phyloP scores from a whole-genome alignment of 2,329 filamentous ascomycete genomes.

The Hypoxylon sp. region DNA sequence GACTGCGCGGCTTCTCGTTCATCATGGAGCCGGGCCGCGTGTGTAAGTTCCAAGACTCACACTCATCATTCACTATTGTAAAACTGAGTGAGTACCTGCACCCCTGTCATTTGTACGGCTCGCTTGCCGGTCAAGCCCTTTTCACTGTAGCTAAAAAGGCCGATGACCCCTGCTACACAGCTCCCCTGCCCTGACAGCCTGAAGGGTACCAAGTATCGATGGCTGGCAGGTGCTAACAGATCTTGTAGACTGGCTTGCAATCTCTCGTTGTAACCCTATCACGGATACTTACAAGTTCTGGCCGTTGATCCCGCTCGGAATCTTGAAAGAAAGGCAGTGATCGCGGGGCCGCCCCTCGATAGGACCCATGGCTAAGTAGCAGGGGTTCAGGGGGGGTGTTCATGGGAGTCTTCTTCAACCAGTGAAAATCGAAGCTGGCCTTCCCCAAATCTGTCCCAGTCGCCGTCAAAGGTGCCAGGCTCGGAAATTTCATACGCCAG shows the following conservation, averaged over 20 bases:
- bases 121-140: slow-evolving; percentile 41
- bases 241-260: slow-evolving; percentile 40
- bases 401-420: slow-evolving; percentile 47
- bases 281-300: slow-evolving; percentile 48
- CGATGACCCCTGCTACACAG: slow-evolving; percentile 41
- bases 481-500: slow-evolving; percentile 43
- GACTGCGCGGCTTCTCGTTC: slow-evolving; percentile 48
- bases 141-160: slow-evolving; percentile 40
- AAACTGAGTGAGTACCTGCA: slow-evolving; percentile 27
- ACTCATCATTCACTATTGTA: slow-evolving; percentile 24
- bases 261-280: slow-evolving; percentile 49
- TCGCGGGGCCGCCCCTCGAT: slow-evolving; percentile 43
- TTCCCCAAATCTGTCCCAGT: slow-evolving; percentile 50
- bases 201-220: slow-evolving; percentile 34
- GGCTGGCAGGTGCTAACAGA: slow-evolving; percentile 42
- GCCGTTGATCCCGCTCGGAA: slow-evolving; percentile 46
- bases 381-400: slow-evolving; percentile 41
- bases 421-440: slow-evolving; percentile 46
- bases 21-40: slow-evolving; percentile 45
- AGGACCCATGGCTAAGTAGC: slow-evolving; percentile 40
- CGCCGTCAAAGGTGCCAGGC: slow-evolving; percentile 39
- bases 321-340: slow-evolving; percentile 43
- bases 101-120: slow-evolving; percentile 42
- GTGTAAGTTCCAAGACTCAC: slow-evolving; percentile 42
- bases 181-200: slow-evolving; percentile 36